Evolutionary conservation across 805 yeast genomes (phyloP), one percentile per base, ranked within the genome.

Genomic region (Metschnikowia hibisci): DNA sequence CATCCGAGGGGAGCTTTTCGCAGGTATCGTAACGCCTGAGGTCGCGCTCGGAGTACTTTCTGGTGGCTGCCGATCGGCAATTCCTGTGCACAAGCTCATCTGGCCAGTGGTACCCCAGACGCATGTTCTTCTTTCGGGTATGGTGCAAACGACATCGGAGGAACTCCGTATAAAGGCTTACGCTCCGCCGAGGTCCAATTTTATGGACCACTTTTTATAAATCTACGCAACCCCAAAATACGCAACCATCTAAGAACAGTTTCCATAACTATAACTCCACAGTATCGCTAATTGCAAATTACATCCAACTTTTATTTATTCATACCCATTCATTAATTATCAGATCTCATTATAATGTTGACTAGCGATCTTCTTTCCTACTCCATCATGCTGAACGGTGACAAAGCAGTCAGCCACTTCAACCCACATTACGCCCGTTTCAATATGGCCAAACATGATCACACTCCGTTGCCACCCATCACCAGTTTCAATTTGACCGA

Each of bases 321-420:
- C n/a, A n/a, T n/a, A n/a, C n/a, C n/a, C n/a, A n/a, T n/a, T n/a
- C n/a, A n/a, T n/a, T n/a, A n/a, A n/a, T n/a, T n/a, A n/a, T n/a
- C n/a, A n/a, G n/a, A n/a, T n/a, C n/a, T n/a, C n/a, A n/a, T n/a
- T n/a, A n/a, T n/a, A n/a, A 39, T 39, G 42, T 37, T 37, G 40
- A 33, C 34, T 7, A 60, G 58, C 56, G 74, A 69, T 47, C 61
- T 69, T 34, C 55, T 67, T 44, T 54, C 64, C 39, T 69, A 69
- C 47, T 68, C 73, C 28, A 69, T 69, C 42, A 67, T 68, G 72
- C 56, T 58, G 47, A 48, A 51, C 32, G 61, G 60, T 27, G 53
- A 50, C 18, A 55, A 52, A 39, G 55, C 56, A 18, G 41, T 48
- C 30, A 41, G 44, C 28, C 54, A 52, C 37, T 23, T 37, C 15